A percentile compares a stretch with the other conserved stretches of the same genome.
phyloP scores from a whole-genome alignment of 768 basidiomycete genomes.

The Boletus patriciae region DNA sequence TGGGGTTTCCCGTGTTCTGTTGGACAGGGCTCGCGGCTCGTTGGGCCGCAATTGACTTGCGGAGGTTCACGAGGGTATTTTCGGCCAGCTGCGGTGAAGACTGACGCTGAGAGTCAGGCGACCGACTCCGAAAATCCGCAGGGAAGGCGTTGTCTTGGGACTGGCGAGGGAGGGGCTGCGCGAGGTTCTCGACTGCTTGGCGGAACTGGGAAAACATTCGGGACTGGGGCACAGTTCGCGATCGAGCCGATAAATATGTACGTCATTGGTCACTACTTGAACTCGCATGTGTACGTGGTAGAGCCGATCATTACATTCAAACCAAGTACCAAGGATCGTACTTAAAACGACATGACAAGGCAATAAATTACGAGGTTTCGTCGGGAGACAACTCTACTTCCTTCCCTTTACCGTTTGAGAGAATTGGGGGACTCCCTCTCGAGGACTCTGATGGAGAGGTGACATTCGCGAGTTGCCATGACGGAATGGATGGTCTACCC shows the following conservation, averaged over 20 bases:
- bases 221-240: background rate
- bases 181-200: slow-evolving; percentile 70
- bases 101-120: slow-evolving; percentile 34
- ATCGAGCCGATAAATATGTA: background rate
- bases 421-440: slow-evolving; percentile 6
- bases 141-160: slow-evolving; percentile 32
- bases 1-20: slow-evolving; percentile 14
- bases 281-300: background rate
- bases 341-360: slow-evolving; percentile 1
- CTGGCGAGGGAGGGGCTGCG: slow-evolving; percentile 46
- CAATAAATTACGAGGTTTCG: slow-evolving; percentile 21
- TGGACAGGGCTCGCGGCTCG: slow-evolving; percentile 45
- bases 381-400: slow-evolving; percentile 38
- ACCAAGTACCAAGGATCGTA: background rate
- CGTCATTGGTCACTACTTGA: background rate
- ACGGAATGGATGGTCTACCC: slow-evolving; percentile 75
- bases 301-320: background rate
- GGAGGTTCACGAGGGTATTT: slow-evolving; percentile 55
- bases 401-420: slow-evolving; percentile 57
- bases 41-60: slow-evolving; percentile 60
- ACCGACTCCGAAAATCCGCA: slow-evolving; percentile 37
- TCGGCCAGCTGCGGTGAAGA: slow-evolving; percentile 61
- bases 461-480: slow-evolving; percentile 78
- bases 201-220: slow-evolving; percentile 75
- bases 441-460: slow-evolving; percentile 23